Evolutionary conservation across 306 rosid genomes (phyloP).

Genomic region (Datisca glomerata): DNA sequence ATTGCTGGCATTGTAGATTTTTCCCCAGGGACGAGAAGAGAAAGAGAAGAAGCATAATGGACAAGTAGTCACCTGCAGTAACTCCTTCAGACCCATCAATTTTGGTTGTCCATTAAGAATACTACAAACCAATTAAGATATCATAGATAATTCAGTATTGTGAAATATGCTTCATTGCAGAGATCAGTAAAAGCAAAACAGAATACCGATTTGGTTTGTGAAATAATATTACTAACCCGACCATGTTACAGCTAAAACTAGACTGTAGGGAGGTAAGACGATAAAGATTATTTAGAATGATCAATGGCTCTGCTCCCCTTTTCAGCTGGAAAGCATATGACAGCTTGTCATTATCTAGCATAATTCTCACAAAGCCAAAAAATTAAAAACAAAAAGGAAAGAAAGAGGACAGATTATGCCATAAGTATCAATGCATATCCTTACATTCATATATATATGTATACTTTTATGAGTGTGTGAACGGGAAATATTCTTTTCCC

Average conservation of each 20-base stretch:
- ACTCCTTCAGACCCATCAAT: conserved; percentile 82
- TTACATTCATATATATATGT: no score
- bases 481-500: no score
- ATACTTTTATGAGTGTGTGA: no score
- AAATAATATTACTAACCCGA: conserved; percentile 58
- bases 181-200: not conserved
- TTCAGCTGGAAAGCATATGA: conserved; percentile 51
- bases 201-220: not conserved
- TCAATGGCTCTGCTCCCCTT: conserved; percentile 78
- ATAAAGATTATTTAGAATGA: conserved; percentile 78
- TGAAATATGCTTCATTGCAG: no score
- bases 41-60: conserved; percentile 11
- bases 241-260: conserved; percentile 94
- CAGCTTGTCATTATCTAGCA: not conserved
- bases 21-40: no score
- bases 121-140: conserved; percentile 19
- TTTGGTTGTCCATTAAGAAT: conserved; percentile 80
- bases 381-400: no score
- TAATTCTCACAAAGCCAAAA: no score
- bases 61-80: conserved; percentile 57
- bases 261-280: conserved; percentile 83
- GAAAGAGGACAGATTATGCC: no score
- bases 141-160: no score
- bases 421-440: no score
- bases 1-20: no score